Evolutionary conservation across 495 filamentous ascomycete genomes (phyloP).

Genomic region (Astrothelium macrocarpum): DNA sequence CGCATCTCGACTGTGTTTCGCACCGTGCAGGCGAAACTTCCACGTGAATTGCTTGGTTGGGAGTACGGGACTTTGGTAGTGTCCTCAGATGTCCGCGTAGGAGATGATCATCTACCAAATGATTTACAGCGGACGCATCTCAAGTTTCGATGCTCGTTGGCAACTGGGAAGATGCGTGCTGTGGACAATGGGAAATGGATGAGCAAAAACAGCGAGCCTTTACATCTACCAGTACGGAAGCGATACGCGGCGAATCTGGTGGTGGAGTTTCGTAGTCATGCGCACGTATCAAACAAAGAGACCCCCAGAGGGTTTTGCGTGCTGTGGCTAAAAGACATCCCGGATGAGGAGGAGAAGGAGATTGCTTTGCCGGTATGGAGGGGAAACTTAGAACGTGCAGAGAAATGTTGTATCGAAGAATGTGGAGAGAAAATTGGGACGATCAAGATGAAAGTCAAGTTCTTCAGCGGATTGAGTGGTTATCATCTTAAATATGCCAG

Average conservation of each 20-base stretch:
- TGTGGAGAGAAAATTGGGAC: slow-evolving; percentile 44
- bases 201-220: slow-evolving; percentile 31
- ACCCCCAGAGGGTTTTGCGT: slow-evolving; percentile 52
- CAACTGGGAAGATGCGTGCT: slow-evolving; percentile 43
- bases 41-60: slow-evolving; percentile 49
- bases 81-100: slow-evolving; percentile 26
- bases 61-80: slow-evolving; percentile 59
- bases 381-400: slow-evolving; percentile 29
- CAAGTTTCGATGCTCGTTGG: slow-evolving; percentile 46
- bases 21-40: slow-evolving; percentile 50
- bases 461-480: slow-evolving; percentile 49
- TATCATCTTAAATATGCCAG: slow-evolving; percentile 45
- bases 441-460: slow-evolving; percentile 43
- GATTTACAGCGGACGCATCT: slow-evolving; percentile 40
- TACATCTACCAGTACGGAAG: slow-evolving; percentile 49
- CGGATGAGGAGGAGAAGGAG: slow-evolving; percentile 50
- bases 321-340: slow-evolving; percentile 56
- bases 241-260: slow-evolving; percentile 50
- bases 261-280: slow-evolving; percentile 49
- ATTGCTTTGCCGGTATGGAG: slow-evolving; percentile 46
- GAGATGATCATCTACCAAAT: slow-evolving; percentile 29
- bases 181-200: slow-evolving; percentile 22
- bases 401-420: slow-evolving; percentile 19
- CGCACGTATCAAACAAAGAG: slow-evolving; percentile 35
- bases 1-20: slow-evolving; percentile 61